Conservation (phyloP, 169 alveolate species). For the Plasmodium coatneyi region DNA sequence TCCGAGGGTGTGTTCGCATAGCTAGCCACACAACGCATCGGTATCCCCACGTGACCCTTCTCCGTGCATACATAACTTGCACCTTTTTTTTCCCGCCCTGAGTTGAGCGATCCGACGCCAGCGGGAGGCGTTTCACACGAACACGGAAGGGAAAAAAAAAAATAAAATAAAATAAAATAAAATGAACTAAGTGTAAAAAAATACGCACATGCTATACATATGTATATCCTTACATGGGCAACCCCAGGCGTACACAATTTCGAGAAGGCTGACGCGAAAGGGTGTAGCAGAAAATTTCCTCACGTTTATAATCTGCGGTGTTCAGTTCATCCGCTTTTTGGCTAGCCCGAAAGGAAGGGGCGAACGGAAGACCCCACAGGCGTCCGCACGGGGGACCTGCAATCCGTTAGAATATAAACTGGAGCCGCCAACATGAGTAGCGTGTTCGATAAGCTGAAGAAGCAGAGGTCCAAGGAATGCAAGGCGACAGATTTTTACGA, state of each 20-base stretch:
- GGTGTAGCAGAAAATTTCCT: background rate
- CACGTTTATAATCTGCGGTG: background rate
- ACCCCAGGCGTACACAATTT: background rate
- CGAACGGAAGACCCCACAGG: background rate
- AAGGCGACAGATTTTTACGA: conserved; percentile 74
- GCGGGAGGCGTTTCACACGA: background rate
- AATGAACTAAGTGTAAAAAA: background rate
- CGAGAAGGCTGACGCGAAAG: background rate
- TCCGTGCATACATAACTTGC: background rate
- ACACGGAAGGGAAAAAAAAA: background rate
- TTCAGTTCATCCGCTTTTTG: background rate
- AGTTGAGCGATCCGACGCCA: background rate
- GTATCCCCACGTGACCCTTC: background rate
- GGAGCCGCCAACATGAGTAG: conserved; percentile 47
- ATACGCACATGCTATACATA: conserved; percentile 1
- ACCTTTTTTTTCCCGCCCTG: background rate
- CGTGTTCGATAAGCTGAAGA: conserved; percentile 63
- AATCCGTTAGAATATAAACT: background rate
- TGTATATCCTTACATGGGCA: background rate
- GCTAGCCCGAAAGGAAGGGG: background rate
- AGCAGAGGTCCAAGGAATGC: conserved; percentile 74
- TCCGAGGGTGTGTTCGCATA: background rate
- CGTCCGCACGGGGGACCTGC: background rate
- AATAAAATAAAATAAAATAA: background rate
- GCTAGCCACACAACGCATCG: background rate